Evolutionary conservation across 1,284 basidiomycete genomes (phyloP), one percentile per base, ranked within the genome.

Genomic region (Sanghuangporus weigelae): DNA sequence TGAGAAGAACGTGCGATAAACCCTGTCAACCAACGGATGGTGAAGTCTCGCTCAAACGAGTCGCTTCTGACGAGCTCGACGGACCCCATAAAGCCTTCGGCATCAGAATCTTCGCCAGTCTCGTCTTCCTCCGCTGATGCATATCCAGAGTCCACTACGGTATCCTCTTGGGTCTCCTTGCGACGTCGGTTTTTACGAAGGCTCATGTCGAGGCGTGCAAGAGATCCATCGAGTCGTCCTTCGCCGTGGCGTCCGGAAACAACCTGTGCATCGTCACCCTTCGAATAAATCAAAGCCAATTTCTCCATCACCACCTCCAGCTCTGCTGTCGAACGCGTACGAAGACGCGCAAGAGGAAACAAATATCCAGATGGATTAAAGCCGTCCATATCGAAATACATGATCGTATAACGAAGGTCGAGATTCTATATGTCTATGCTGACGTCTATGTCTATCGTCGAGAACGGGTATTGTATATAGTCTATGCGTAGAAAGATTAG

Each of bases 1-100:
- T 69, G 68, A 36, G 71, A 71, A 4, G 70, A 67, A 14, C 71
- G 64, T 16, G 69, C 60, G 42, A 76, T 67, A 35, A 76, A 67
- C 14, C 71, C 61, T 1, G 71, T 71, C 55, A 63, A 57, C 68
- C 68, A 69, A 16, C 61, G 57, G n/a, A 68, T 56, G 21, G 62
- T 57, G 56, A 58, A 66, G n/a, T 64, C 63, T 21, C 62, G 62
- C 39, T 69, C 67, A 14, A 65, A 42, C 19, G 59, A 50, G 59
- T 69, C 67, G 42, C 44, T 40, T 36, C 62, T 50, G 40, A 66
- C 42, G 7, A 54, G 7, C 19, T 60, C 42, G 16, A 66, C 44
- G 12, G 53, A 23, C 31, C 62, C 49, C n/a, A 11, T 26, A 12
- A 55, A 14, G 39, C 40, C 40, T 42, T 63, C 44, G 31, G 60